Conservation (phyloP, 2,329 filamentous ascomycete species). For the Pseudocercospora fijiensis region DNA sequence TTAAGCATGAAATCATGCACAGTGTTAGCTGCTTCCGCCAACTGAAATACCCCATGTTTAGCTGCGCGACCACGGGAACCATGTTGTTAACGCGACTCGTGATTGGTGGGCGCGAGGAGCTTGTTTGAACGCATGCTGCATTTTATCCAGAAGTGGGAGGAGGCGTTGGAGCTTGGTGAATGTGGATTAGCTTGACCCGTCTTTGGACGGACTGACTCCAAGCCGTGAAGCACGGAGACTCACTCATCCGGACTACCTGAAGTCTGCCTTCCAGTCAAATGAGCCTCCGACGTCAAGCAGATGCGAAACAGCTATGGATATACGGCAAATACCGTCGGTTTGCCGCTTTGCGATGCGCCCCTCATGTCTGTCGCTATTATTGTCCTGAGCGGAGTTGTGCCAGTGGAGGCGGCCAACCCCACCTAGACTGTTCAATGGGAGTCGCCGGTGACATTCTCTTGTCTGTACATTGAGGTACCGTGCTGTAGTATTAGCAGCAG, state of each 20-base stretch:
- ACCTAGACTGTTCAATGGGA: not conserved
- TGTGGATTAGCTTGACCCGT: slow-evolving; percentile 2
- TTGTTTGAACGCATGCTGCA: not conserved
- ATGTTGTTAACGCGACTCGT: not conserved
- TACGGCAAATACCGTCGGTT: not conserved
- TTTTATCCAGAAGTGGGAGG: slow-evolving; percentile 2
- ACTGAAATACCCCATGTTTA: slow-evolving; percentile 3
- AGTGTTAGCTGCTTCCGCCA: not conserved
- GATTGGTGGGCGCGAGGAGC: not conserved
- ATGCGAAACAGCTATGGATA: not conserved
- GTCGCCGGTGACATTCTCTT: not conserved
- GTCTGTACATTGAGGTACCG: not conserved
- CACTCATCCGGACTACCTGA: not conserved
- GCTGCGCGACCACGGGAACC: not conserved
- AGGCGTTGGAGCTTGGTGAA: not conserved
- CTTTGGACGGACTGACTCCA: not conserved
- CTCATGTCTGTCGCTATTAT: not conserved
- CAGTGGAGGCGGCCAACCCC: not conserved
- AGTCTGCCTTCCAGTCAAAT: slow-evolving; percentile 1
- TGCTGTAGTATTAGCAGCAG: not conserved
- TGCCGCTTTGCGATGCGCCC: not conserved
- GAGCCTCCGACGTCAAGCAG: slow-evolving; percentile 3
- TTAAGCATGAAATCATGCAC: slow-evolving; percentile 10
- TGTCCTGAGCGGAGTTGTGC: not conserved
- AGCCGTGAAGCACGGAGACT: not conserved